Evolutionary conservation across 257 asterid species (phyloP), one percentile per base, ranked within the genome.

Genomic region (Solanum neorickii): DNA sequence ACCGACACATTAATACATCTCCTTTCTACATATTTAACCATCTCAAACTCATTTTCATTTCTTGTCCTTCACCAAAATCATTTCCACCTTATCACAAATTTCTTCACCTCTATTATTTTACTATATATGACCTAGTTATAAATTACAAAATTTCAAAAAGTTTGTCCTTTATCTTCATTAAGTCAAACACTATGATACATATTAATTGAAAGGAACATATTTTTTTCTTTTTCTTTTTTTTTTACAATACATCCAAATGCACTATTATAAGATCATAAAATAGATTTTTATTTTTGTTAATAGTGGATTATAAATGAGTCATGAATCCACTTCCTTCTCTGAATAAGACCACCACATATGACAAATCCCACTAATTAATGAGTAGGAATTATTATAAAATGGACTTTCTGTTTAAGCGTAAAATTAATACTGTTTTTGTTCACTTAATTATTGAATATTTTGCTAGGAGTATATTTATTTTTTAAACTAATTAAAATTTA

Each of bases 401-500:
- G 9, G 1, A 68, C 21, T 27, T 68, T 6, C 20, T 0, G 12
- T 62, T 68, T 27, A 12, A 68, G 10, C 13, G 33, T 68, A 12
- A 0, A 12, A 68, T 27, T 68, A 27, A 1, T 62, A 8, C 65
- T 56, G 20, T 56, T 18, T 56, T 18, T 56, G n/a, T 18, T 56
- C 65, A 18, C n/a, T 56, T 0, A 56, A 20, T 59, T 59, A 59
- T 59, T 59, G 25, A 7, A 0, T 56, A 20, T 20, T 20, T 56
- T 56, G 23, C 1, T 56, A 0, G 23, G 10, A 16, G n/a, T 56
- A 25, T 25, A 65, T n/a, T 65, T 25, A 23, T 11, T 25, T 65
- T 11, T 11, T 65, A 0, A n/a, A 65, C 4, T n/a, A 65, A 65
- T 25, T 25, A 25, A 65, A 65, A 0, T 65, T 0, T 0, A n/a